phyloP scores from a whole-genome alignment of 192 early-diverging fungal genomes.

The Coemansia sp. region DNA sequence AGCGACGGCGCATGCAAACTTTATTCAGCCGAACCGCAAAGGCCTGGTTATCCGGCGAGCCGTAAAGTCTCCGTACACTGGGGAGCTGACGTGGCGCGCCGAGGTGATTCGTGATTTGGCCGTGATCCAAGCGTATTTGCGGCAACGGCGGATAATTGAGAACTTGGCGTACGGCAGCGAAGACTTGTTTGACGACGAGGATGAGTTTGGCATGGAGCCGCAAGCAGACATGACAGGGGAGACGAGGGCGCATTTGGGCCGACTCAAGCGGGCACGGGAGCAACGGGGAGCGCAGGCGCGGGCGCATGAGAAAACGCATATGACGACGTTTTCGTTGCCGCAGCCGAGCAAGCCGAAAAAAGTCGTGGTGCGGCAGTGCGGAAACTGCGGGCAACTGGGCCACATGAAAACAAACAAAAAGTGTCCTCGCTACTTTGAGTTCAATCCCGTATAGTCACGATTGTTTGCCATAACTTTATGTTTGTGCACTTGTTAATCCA shows the following conservation, averaged over 20 bases:
- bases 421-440: slow-evolving; percentile 62
- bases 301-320: slow-evolving; percentile 49
- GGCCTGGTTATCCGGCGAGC: slow-evolving; percentile 42
- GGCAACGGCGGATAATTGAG: slow-evolving; percentile 82
- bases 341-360: slow-evolving; percentile 64
- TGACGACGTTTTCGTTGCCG: slow-evolving; percentile 55
- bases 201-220: slow-evolving; percentile 15
- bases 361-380: slow-evolving; percentile 66
- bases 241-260: slow-evolving; percentile 63
- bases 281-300: slow-evolving; percentile 40
- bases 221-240: slow-evolving; percentile 33
- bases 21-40: slow-evolving; percentile 42
- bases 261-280: slow-evolving; percentile 67
- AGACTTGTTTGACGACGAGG: slow-evolving; percentile 16
- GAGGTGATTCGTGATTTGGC: slow-evolving; percentile 79
- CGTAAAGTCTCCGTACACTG: slow-evolving; percentile 56
- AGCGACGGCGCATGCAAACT: slow-evolving; percentile 45
- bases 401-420: slow-evolving; percentile 88
- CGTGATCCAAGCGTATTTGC: slow-evolving; percentile 88
- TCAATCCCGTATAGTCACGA: slow-evolving; percentile 32
- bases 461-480: not conserved
- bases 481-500: no score
- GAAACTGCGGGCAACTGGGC: slow-evolving; percentile 78
- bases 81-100: slow-evolving; percentile 71
- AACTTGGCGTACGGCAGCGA: slow-evolving; percentile 28